A percentile compares a stretch with the other conserved stretches of the same genome.
These are phyloP conservation scores for Trichodelitschia bisporula DNA, from an alignment of 495 filamentous ascomycete species.

Conservation along the genomic window DNA sequence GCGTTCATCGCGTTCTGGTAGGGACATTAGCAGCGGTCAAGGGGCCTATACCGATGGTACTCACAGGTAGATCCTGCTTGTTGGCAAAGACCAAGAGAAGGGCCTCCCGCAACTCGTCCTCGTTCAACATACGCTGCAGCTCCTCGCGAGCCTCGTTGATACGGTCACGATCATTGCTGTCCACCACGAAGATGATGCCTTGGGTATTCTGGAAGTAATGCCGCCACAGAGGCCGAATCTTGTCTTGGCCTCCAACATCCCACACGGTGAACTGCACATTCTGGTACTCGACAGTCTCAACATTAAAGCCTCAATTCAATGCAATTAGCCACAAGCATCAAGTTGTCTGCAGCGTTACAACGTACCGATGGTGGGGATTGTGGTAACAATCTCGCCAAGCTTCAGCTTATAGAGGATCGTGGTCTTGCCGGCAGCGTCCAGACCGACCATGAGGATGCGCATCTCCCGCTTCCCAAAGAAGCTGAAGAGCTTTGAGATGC, in stretches of 20 bases:
- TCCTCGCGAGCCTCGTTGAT: constrained; percentile 96
- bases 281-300: constrained; percentile 99
- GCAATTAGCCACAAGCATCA: background rate
- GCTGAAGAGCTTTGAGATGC: constrained; percentile 81
- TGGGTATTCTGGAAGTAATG: constrained; percentile 99
- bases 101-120: constrained; percentile 95
- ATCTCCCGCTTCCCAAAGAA: constrained; percentile 99
- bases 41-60: constrained; percentile 12
- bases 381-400: constrained; percentile 98
- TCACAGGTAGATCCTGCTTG: constrained; percentile 98
- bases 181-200: constrained; percentile 99
- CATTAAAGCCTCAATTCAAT: constrained; percentile 90
- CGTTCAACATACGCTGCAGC: constrained; percentile 99
- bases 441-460: constrained; percentile 98
- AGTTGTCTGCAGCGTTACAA: constrained; percentile 9
- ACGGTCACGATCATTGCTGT: constrained; percentile 99
- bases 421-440: constrained; percentile 98
- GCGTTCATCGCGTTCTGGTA: constrained; percentile 97
- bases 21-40: background rate
- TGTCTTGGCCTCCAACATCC: constrained; percentile 99
- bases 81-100: constrained; percentile 97
- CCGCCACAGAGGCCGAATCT: constrained; percentile 98
- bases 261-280: constrained; percentile 99
- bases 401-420: constrained; percentile 99
- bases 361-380: constrained; percentile 98